Conservation (phyloP, 495 filamentous ascomycete genomes). For the Clavariopsis aquatica region DNA sequence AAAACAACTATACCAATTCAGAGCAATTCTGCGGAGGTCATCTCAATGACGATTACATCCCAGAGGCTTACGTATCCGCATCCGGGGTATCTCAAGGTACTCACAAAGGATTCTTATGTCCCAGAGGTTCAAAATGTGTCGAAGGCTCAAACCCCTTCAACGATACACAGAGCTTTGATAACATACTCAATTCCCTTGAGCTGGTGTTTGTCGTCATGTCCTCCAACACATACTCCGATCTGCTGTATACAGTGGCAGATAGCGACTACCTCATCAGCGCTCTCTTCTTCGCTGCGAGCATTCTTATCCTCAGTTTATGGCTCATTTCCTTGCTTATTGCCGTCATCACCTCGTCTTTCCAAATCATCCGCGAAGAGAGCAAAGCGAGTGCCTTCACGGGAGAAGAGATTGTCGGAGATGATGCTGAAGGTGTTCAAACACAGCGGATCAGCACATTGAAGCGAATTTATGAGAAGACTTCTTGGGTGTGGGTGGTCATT, state of each 20-base stretch:
- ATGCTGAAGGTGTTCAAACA: slow-evolving; percentile 41
- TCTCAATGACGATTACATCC: slow-evolving; percentile 58
- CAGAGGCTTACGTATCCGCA: slow-evolving; percentile 62
- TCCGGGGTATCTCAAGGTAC: slow-evolving; percentile 37
- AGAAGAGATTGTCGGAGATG: slow-evolving; percentile 56
- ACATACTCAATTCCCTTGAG: slow-evolving; percentile 86
- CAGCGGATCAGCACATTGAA: slow-evolving; percentile 61
- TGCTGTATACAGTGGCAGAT: slow-evolving; percentile 89
- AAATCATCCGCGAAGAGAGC: slow-evolving; percentile 96
- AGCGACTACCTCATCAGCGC: slow-evolving; percentile 87
- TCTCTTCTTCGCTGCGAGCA: slow-evolving; percentile 72
- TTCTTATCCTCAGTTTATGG: slow-evolving; percentile 95
- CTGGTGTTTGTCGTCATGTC: slow-evolving; percentile 99
- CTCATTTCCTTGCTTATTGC: slow-evolving; percentile 95
- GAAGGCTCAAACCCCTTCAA: slow-evolving; percentile 78
- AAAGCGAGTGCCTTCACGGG: slow-evolving; percentile 88
- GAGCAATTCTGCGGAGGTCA: slow-evolving; percentile 86
- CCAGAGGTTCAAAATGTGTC: slow-evolving; percentile 76
- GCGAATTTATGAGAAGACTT: slow-evolving; percentile 67
- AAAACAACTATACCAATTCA: slow-evolving; percentile 42
- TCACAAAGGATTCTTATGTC: slow-evolving; percentile 91
- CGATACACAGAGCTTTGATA: slow-evolving; percentile 90
- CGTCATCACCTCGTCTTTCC: slow-evolving; percentile 97
- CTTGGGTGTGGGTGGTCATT: slow-evolving; percentile 76
- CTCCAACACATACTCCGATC: slow-evolving; percentile 90